Base-by-base conservation (phyloP, 2,329 filamentous ascomycete species). In the Sporothrix globosa region DNA sequence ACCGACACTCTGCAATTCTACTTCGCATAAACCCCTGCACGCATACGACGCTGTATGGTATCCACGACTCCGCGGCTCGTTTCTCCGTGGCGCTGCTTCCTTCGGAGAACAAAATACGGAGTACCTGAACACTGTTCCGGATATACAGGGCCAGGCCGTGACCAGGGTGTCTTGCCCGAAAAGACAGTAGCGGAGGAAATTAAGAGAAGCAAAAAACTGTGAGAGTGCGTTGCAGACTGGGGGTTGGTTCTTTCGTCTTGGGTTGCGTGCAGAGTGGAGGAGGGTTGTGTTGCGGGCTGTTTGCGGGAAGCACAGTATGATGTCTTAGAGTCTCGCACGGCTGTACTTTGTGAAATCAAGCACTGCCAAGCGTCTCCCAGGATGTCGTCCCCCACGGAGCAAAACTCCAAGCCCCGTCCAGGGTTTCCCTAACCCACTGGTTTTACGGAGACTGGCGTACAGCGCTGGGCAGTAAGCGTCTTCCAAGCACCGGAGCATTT, bases 221-320 rank as follows among this genome's bases (percentile, higher is more conserved):
- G 34, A 34, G 34, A 34, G 34, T 34, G 34, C 34, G 34, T 9
- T 34, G 34, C 56, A 21, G 34, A 9, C 5, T 60, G 53, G 27
- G 53, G 14, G 14, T 61, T 44, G 14, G 17, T 21, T n/a, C 6
- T 52, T 52, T 21, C 44, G 17, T 30, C 41, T 46, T 46, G 5
- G 44, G 21, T 63, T 44, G 19, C 30, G 17, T 44, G 10, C 56
- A 44, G 24, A 63, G 60, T 63, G 60, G 41, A 63, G 27, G 41
- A 21, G 19, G 34, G 63, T 39, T 52, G 44, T 27, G 44, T 7
- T 21, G 10, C n/a, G 54, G 44, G 52, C 52, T 27, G 24, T 30
- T 34, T 52, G 52, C 66, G 66, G 66, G 66, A 68, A 58, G 50
- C 66, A 68, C 66, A 58, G 66, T 68, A 44, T 19, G 66, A 19